phyloP scores from a whole-genome alignment of 2,329 filamentous ascomycete species.

The Fusarium mexicanum region DNA sequence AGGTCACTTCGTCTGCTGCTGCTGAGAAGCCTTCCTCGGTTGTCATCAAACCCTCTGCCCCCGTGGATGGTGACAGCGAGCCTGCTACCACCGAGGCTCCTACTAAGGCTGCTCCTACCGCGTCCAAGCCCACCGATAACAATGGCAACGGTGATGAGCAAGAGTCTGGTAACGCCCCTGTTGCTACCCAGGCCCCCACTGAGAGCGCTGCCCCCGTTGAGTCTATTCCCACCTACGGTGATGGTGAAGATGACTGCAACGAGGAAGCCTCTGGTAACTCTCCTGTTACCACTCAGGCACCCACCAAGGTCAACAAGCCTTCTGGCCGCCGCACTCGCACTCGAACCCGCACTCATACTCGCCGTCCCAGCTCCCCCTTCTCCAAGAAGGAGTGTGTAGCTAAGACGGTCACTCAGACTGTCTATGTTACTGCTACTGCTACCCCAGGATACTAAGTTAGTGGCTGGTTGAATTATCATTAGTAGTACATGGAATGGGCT shows the following conservation, averaged over 20 bases:
- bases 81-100: neutral
- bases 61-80: neutral
- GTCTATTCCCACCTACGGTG: neutral
- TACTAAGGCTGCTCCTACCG: neutral
- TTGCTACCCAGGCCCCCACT: neutral
- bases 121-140: neutral
- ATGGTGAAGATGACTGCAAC: slow-evolving; percentile 12
- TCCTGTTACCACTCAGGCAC: neutral
- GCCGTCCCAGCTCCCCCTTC: slow-evolving; percentile 8
- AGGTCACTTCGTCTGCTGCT: neutral
- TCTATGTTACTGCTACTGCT: slow-evolving; percentile 39
- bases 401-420: slow-evolving; percentile 34
- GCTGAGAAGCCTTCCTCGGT: slow-evolving; percentile 13
- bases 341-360: slow-evolving; percentile 13
- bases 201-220: neutral
- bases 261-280: slow-evolving; percentile 12
- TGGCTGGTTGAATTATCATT: neutral
- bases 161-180: neutral
- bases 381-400: slow-evolving; percentile 19
- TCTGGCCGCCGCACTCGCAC: slow-evolving; percentile 21
- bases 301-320: slow-evolving; percentile 17
- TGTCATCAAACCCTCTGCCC: slow-evolving; percentile 7
- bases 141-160: neutral
- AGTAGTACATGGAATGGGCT: neutral
- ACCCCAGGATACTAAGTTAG: slow-evolving; percentile 6